These are phyloP conservation scores for Ormosia emarginata DNA, from an alignment of 306 rosid genomes.

Conservation along the genomic window DNA sequence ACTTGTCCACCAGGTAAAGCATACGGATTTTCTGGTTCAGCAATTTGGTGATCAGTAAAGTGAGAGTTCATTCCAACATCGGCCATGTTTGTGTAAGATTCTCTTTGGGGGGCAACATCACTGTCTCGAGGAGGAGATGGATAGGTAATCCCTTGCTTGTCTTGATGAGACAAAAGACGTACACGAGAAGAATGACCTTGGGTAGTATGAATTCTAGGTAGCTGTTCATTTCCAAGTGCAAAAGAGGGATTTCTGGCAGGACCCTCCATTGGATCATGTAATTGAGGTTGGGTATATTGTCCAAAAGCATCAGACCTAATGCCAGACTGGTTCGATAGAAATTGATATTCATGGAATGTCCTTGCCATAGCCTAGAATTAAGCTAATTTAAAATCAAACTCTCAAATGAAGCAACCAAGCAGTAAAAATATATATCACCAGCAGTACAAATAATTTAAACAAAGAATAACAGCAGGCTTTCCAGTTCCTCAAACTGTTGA, in stretches of 20 bases:
- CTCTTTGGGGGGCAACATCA: constrained; percentile 43
- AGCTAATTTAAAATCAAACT: constrained; percentile 36
- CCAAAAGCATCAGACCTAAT: constrained; percentile 63
- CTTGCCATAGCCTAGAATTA: constrained; percentile 64
- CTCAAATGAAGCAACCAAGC: constrained; percentile 14
- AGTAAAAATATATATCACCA: not conserved
- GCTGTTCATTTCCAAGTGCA: constrained; percentile 56
- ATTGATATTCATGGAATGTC: constrained; percentile 59
- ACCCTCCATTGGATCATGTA: constrained; percentile 62
- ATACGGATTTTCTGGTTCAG: constrained; percentile 51
- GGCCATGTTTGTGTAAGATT: constrained; percentile 36
- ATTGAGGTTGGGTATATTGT: constrained; percentile 55
- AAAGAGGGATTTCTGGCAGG: constrained; percentile 55
- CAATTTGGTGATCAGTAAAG: constrained; percentile 47
- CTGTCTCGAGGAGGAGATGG: constrained; percentile 55
- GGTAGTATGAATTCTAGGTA: constrained; percentile 53
- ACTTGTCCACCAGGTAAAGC: constrained; percentile 50
- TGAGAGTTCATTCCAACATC: constrained; percentile 47
- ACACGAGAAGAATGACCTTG: constrained; percentile 63
- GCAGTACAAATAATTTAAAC: not conserved
- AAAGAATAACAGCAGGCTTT: constrained; percentile 5
- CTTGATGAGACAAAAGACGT: constrained; percentile 61
- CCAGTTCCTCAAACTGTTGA: not conserved
- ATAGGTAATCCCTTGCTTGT: constrained; percentile 53
- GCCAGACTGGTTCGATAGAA: constrained; percentile 55